phyloP scores from a whole-genome alignment of 441 rosid genomes.

The Raphanus hybrid region DNA sequence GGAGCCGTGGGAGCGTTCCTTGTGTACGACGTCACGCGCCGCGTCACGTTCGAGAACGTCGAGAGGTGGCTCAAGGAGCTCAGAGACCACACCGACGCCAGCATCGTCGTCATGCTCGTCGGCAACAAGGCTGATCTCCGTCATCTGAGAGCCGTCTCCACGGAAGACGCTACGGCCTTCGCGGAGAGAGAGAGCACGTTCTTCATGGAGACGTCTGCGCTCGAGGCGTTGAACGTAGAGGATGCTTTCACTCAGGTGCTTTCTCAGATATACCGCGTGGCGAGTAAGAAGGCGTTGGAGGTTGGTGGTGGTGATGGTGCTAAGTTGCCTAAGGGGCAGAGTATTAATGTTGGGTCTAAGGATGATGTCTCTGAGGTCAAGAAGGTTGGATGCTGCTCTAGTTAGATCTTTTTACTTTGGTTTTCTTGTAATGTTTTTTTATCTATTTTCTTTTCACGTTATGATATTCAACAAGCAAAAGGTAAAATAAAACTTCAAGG shows the following conservation, averaged over 20 bases:
- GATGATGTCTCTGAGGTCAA: conserved; percentile 1
- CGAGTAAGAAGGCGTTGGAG: no score
- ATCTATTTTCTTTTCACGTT: background rate
- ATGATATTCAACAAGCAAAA: background rate
- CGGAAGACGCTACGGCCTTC: background rate
- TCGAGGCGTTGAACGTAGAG: background rate
- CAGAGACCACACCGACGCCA: conserved; percentile 57
- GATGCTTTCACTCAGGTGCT: background rate
- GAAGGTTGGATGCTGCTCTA: conserved; percentile 1
- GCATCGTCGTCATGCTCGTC: conserved; percentile 60
- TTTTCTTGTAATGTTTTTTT: background rate
- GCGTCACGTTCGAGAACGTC: conserved; percentile 64
- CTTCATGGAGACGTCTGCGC: conserved; percentile 1
- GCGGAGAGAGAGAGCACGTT: background rate
- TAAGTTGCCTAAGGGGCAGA: background rate
- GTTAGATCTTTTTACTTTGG: background rate
- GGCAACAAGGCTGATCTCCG: conserved; percentile 66
- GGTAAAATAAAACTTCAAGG: background rate
- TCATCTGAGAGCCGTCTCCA: conserved; percentile 41
- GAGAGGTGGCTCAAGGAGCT: conserved; percentile 68
- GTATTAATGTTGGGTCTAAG: background rate
- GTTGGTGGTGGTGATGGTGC: no score
- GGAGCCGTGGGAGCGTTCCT: conserved; percentile 67
- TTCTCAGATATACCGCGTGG: background rate
- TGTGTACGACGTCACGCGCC: conserved; percentile 58